phyloP scores from a whole-genome alignment of 1,139 yeast species.

The Geotrichum bryndzae region DNA sequence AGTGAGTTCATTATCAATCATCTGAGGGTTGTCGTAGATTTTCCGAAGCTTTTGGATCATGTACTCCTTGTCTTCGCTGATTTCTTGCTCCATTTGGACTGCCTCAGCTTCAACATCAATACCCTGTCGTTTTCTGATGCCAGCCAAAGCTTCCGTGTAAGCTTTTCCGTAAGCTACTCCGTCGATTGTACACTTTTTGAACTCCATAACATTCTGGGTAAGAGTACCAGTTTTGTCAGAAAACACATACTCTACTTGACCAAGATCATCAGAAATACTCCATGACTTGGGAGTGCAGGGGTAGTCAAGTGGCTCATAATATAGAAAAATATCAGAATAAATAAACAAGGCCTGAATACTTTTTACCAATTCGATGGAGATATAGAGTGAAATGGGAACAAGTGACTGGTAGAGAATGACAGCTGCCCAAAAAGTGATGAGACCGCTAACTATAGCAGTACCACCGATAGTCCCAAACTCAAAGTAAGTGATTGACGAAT shows the following conservation, averaged over 20 bases:
- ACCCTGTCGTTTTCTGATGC: constrained; percentile 80
- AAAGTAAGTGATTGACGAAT: constrained; percentile 58
- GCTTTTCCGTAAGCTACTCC: constrained; percentile 89
- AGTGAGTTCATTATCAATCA: constrained; percentile 59
- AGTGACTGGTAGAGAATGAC: constrained; percentile 80
- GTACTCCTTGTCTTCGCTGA: constrained; percentile 51
- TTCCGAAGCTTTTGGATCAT: constrained; percentile 56
- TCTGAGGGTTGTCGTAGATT: constrained; percentile 51
- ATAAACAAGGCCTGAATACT: constrained; percentile 89
- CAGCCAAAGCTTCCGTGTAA: constrained; percentile 92
- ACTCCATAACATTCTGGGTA: constrained; percentile 95
- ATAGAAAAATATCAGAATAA: constrained; percentile 79
- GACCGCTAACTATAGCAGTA: constrained; percentile 70
- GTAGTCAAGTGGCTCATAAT: constrained; percentile 74
- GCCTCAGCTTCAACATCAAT: constrained; percentile 65
- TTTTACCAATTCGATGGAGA: constrained; percentile 87
- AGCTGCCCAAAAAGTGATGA: constrained; percentile 81
- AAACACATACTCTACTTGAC: constrained; percentile 91
- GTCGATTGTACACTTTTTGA: constrained; percentile 81
- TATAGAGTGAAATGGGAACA: constrained; percentile 88
- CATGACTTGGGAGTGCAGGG: constrained; percentile 96
- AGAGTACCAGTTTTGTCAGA: constrained; percentile 96
- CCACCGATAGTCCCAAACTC: constrained; percentile 63
- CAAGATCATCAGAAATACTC: constrained; percentile 97
- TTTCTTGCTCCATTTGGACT: constrained; percentile 45